These are phyloP conservation scores for Aspergillus ellipticus DNA, from an alignment of 495 filamentous ascomycete genomes.

Conservation along the genomic window DNA sequence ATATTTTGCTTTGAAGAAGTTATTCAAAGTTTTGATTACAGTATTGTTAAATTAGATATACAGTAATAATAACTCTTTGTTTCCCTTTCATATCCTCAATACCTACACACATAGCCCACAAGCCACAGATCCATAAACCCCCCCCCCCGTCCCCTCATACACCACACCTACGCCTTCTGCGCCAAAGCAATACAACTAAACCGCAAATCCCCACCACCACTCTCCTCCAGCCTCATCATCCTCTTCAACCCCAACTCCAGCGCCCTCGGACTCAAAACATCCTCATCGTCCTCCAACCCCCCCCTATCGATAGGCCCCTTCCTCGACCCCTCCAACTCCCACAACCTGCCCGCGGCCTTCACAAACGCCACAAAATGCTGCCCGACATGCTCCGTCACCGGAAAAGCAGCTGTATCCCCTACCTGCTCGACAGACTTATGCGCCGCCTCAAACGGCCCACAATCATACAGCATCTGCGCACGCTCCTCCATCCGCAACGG, in stretches of 20 bases:
- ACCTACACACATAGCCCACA: too few species aligned
- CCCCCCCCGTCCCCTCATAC: too few species aligned
- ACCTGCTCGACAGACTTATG: constrained; percentile 7
- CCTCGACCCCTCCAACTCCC: constrained; percentile 10
- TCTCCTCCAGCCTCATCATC: too few species aligned
- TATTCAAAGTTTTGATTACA: too few species aligned
- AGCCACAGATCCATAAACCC: too few species aligned
- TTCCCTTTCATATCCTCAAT: too few species aligned
- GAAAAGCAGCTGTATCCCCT: not conserved
- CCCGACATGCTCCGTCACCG: not conserved
- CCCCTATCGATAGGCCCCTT: constrained; percentile 6
- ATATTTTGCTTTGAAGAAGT: too few species aligned
- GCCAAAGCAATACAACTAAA: too few species aligned
- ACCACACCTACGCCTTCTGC: too few species aligned
- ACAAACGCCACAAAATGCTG: constrained; percentile 12
- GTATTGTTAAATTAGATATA: too few species aligned
- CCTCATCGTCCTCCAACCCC: constrained; percentile 1
- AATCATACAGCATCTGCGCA: constrained; percentile 9
- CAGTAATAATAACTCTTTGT: too few species aligned
- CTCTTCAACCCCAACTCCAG: not conserved
- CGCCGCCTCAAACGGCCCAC: constrained; percentile 3
- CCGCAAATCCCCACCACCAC: too few species aligned
- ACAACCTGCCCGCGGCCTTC: constrained; percentile 6
- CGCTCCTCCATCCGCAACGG: constrained; percentile 3
- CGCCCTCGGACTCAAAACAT: constrained; percentile 8